A percentile compares a stretch with the other conserved stretches of the same genome.
Evolutionary conservation across 2,329 filamentous ascomycete genomes (phyloP).

Genomic region (Knufia petricola): DNA sequence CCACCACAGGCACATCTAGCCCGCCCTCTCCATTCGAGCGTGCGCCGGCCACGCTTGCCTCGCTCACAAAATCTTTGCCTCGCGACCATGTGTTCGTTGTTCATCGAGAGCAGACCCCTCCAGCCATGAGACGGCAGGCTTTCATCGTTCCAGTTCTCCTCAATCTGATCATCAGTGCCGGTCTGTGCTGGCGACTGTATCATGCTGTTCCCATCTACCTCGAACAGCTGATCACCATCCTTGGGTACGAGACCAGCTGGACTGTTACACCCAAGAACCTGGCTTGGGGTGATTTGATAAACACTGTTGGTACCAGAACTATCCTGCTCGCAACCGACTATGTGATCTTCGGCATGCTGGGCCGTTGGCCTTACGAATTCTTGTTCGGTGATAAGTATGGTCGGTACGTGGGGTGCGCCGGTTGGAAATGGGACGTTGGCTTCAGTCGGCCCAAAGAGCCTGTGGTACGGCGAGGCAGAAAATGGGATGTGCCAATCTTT

Average conservation of each 20-base stretch:
- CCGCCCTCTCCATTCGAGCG: conserved; percentile 19
- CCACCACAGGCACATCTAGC: not conserved
- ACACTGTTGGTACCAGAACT: conserved; percentile 51
- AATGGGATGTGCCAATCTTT: conserved; percentile 54
- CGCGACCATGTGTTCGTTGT: conserved; percentile 68
- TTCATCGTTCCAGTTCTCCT: conserved; percentile 70
- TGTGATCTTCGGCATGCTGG: conserved; percentile 55
- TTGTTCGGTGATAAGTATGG: conserved; percentile 49
- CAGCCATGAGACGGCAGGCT: conserved; percentile 67
- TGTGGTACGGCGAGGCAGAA: conserved; percentile 65
- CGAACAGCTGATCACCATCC: conserved; percentile 51
- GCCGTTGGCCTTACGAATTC: conserved; percentile 67
- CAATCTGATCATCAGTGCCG: conserved; percentile 56
- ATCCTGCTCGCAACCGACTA: conserved; percentile 66
- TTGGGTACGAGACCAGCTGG: conserved; percentile 58
- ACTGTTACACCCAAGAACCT: conserved; percentile 52
- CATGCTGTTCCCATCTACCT: conserved; percentile 65
- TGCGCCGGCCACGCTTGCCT: conserved; percentile 14
- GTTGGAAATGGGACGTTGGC: conserved; percentile 65
- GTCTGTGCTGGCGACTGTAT: conserved; percentile 61
- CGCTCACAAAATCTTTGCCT: conserved; percentile 57
- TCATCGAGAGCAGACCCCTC: conserved; percentile 66
- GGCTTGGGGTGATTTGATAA: conserved; percentile 47
- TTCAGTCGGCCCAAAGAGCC: conserved; percentile 67
- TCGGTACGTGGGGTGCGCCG: conserved; percentile 50